These are phyloP conservation scores for Hsuehochloa calcarea DNA, from an alignment of 176 grass and related monocot genomes.

Conservation along the genomic window DNA sequence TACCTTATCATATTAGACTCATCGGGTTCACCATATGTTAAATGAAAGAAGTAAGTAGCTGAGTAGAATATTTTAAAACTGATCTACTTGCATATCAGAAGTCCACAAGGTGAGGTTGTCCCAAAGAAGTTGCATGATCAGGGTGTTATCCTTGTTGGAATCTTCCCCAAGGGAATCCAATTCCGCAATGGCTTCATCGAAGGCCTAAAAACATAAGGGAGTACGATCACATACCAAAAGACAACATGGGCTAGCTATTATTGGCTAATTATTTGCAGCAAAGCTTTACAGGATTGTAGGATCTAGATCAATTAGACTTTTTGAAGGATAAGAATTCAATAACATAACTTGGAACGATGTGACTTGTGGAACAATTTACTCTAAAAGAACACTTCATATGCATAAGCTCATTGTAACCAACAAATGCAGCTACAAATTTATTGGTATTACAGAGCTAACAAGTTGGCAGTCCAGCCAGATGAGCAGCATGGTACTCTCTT, in stretches of 20 bases:
- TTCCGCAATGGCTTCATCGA: too few species aligned
- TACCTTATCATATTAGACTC: too few species aligned
- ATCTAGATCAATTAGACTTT: background rate
- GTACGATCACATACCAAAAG: too few species aligned
- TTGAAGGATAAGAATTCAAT: background rate
- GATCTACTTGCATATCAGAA: too few species aligned
- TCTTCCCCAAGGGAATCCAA: too few species aligned
- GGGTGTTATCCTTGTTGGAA: too few species aligned
- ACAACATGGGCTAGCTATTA: background rate
- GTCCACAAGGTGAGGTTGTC: too few species aligned
- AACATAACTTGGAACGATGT: background rate
- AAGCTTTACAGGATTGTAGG: background rate
- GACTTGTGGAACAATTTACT: background rate
- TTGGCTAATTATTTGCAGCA: background rate
- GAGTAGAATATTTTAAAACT: background rate
- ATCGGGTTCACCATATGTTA: background rate
- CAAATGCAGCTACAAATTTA: constrained; percentile 1
- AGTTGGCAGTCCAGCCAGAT: background rate
- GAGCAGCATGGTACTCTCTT: background rate
- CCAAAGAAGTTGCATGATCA: too few species aligned
- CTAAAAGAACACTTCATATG: background rate
- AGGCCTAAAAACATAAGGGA: too few species aligned
- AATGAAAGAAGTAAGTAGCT: background rate
- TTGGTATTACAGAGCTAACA: constrained; percentile 13
- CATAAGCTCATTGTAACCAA: background rate